phyloP scores from a whole-genome alignment of 805 yeast species.

The Suhomyces sp. region DNA sequence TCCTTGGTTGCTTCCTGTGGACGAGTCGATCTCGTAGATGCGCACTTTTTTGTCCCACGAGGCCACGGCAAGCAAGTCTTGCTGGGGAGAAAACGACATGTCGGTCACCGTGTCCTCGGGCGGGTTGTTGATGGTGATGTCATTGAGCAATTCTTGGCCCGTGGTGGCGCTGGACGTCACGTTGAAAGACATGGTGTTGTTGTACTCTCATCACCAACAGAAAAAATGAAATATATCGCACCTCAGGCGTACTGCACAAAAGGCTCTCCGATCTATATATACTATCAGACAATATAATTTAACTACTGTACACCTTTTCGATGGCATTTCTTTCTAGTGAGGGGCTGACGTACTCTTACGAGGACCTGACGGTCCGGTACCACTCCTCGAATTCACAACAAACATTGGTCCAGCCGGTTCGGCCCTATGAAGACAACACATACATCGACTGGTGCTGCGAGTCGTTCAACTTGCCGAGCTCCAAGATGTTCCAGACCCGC shows the following conservation, averaged over 20 bases:
- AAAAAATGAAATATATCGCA: background rate
- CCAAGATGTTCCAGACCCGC: slow-evolving; percentile 14
- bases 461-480: slow-evolving; percentile 21
- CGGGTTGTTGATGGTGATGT: slow-evolving; percentile 66
- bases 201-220: background rate
- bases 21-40: slow-evolving; percentile 76
- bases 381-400: background rate
- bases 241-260: too few relatives aligned
- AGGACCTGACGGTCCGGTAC: background rate
- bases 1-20: slow-evolving; percentile 77
- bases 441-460: slow-evolving; percentile 55
- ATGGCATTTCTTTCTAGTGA: background rate
- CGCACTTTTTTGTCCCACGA: slow-evolving; percentile 96
- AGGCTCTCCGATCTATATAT: too few relatives aligned
- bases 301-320: too few relatives aligned
- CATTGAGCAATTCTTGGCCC: slow-evolving; percentile 63
- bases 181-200: slow-evolving; percentile 37
- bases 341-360: background rate
- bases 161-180: slow-evolving; percentile 42
- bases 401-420: background rate
- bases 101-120: slow-evolving; percentile 93
- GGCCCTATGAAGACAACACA: slow-evolving; percentile 35
- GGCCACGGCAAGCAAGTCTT: slow-evolving; percentile 74
- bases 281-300: too few relatives aligned
- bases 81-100: slow-evolving; percentile 80